Conservation (phyloP, 75 land plant species). For the Larix kaempferi region DNA sequence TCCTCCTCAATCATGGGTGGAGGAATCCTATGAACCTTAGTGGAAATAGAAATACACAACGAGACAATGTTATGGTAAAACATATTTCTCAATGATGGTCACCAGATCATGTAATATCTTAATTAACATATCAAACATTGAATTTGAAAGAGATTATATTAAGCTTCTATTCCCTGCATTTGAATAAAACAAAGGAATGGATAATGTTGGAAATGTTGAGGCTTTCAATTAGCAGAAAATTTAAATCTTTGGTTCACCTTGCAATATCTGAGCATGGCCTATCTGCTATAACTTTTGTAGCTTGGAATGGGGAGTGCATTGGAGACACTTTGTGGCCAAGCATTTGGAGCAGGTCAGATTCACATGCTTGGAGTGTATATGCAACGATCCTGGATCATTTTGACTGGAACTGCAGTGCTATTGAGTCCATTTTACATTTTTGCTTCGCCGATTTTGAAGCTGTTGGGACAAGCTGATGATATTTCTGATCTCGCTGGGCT, state of each 20-base stretch:
- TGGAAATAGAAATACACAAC: no score
- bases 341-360: slow-evolving; percentile 38
- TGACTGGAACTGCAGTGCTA: slow-evolving; percentile 30
- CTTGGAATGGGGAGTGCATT: slow-evolving; percentile 43
- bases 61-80: no score
- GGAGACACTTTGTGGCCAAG: slow-evolving; percentile 53
- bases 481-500: slow-evolving; percentile 56
- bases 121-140: no score
- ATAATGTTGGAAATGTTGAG: not conserved
- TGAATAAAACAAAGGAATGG: not conserved
- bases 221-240: no score
- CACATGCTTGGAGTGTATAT: slow-evolving; percentile 46
- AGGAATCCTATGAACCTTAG: no score
- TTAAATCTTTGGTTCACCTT: not conserved
- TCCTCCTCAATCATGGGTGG: no score
- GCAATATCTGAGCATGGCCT: not conserved
- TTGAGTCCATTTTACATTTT: slow-evolving; percentile 47
- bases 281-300: not conserved
- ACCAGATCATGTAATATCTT: no score
- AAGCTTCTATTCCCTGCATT: not conserved
- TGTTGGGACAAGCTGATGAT: slow-evolving; percentile 49
- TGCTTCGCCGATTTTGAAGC: slow-evolving; percentile 43
- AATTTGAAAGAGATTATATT: not conserved
- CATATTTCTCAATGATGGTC: no score
- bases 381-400: slow-evolving; percentile 59